phyloP scores from a whole-genome alignment of 306 rosid genomes.

The Lathyrus aphaca region DNA sequence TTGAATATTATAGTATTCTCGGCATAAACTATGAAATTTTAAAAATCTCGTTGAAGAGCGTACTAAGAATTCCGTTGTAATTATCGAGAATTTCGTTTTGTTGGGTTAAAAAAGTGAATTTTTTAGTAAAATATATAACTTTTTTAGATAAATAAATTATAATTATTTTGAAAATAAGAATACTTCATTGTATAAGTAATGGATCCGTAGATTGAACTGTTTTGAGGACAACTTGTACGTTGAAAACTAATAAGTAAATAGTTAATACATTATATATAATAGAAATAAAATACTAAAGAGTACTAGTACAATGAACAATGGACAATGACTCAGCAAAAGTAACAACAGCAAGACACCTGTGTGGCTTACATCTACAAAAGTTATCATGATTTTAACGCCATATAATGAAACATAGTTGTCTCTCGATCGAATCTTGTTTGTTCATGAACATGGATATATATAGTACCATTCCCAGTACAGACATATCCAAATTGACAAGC shows the following conservation, averaged over 20 bases:
- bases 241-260: background rate
- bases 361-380: conserved; percentile 6
- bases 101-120: too few relatives aligned
- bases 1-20: too few relatives aligned
- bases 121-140: too few relatives aligned
- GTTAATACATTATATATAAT: background rate
- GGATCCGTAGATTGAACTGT: background rate
- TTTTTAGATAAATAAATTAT: too few relatives aligned
- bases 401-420: conserved; percentile 30
- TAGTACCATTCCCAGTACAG: conserved; percentile 24
- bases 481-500: conserved; percentile 5
- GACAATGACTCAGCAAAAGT: conserved; percentile 34
- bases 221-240: background rate
- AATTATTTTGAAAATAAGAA: too few relatives aligned
- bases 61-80: too few relatives aligned
- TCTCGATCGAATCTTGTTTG: conserved; percentile 31
- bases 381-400: conserved; percentile 1
- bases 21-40: too few relatives aligned
- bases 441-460: conserved; percentile 43
- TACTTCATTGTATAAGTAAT: too few relatives aligned
- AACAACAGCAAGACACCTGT: conserved; percentile 47
- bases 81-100: too few relatives aligned
- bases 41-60: too few relatives aligned
- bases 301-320: background rate
- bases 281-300: background rate